Percentiles rank a stretch among this genome's conserved stretches.
Evolutionary conservation across 441 rosid genomes (phyloP).

Genomic region (Cnidoscolus chayamansa): DNA sequence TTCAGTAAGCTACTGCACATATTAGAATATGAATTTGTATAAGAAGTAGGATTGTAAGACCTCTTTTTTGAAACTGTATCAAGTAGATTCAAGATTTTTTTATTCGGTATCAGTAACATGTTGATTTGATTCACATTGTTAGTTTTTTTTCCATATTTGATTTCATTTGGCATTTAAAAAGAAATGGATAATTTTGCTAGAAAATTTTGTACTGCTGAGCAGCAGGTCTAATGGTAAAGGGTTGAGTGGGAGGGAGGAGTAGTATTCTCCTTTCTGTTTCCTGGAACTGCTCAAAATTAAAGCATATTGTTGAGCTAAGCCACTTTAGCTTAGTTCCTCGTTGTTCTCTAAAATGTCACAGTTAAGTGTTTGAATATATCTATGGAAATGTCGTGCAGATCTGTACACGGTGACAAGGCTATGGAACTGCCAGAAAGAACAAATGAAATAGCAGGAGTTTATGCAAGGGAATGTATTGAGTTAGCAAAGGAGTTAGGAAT

Average conservation of each 20-base stretch:
- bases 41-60: background rate
- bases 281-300: too few relatives aligned
- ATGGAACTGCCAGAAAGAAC: constrained; percentile 72
- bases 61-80: background rate
- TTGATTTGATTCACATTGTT: background rate
- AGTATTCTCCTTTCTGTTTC: too few relatives aligned
- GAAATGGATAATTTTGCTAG: too few relatives aligned
- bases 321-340: background rate
- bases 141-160: background rate
- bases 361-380: background rate
- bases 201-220: too few relatives aligned
- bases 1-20: background rate
- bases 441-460: constrained; percentile 69
- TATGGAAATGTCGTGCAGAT: constrained; percentile 37
- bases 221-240: too few relatives aligned
- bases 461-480: constrained; percentile 64
- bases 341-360: background rate
- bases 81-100: background rate
- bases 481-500: constrained; percentile 63
- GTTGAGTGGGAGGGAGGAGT: too few relatives aligned
- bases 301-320: background rate
- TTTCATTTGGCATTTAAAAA: background rate
- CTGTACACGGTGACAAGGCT: constrained; percentile 67
- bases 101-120: background rate
- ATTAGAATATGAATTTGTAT: background rate